Evolutionary conservation across 768 basidiomycete species (phyloP).

Genomic region (Leccinum rimulosum): DNA sequence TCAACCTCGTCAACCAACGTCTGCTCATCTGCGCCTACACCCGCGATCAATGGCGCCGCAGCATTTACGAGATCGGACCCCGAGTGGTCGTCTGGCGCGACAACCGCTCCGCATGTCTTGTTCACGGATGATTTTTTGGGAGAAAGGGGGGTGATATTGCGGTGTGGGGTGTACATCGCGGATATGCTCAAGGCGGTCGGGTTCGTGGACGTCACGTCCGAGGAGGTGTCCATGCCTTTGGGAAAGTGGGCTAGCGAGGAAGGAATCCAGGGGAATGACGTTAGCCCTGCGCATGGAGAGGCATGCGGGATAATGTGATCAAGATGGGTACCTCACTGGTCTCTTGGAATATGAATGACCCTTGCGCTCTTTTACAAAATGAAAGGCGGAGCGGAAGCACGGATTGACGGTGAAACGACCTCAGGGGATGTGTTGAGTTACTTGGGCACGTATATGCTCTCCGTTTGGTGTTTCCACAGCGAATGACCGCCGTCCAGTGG

Average conservation of each 20-base stretch:
- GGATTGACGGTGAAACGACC: no score
- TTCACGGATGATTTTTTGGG: slow-evolving; percentile 14
- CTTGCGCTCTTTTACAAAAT: no score
- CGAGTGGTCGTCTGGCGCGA: slow-evolving; percentile 14
- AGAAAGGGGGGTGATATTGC: slow-evolving; percentile 7
- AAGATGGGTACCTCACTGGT: no score
- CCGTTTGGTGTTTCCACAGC: no score
- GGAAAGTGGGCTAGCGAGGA: slow-evolving; percentile 27
- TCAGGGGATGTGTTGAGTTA: no score
- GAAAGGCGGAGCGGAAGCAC: no score
- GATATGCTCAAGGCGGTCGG: slow-evolving; percentile 21
- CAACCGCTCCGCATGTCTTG: slow-evolving; percentile 8
- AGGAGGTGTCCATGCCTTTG: slow-evolving; percentile 18
- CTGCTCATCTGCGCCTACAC: slow-evolving; percentile 31
- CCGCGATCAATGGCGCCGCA: slow-evolving; percentile 26
- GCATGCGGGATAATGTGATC: slow-evolving; percentile 16
- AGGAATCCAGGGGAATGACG: slow-evolving; percentile 17
- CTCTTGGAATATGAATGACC: no score
- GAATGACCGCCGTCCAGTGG: no score
- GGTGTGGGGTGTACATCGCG: slow-evolving; percentile 11
- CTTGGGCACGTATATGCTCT: no score
- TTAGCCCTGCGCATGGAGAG: slow-evolving; percentile 21
- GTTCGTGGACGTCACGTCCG: slow-evolving; percentile 17
- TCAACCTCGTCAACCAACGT: slow-evolving; percentile 33
- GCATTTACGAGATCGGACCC: slow-evolving; percentile 26